Conservation (phyloP, 2,329 filamentous ascomycete genomes). For the Colletotrichum neosansevieriae region DNA sequence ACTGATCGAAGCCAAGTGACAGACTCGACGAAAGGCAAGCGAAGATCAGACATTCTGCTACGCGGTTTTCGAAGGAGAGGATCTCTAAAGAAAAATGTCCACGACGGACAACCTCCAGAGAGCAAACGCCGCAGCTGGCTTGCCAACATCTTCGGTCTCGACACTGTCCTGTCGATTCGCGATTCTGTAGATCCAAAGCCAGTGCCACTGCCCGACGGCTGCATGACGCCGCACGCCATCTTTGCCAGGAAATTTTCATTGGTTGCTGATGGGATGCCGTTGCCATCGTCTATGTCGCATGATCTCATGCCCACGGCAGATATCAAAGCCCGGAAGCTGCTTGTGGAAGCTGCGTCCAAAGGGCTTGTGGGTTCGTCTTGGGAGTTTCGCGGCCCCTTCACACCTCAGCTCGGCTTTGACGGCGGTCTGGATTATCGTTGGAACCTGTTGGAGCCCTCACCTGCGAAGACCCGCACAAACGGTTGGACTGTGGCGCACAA, state of each 20-base stretch:
- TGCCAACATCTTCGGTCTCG: slow-evolving; percentile 27
- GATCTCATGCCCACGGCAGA: slow-evolving; percentile 57
- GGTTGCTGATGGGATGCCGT: slow-evolving; percentile 47
- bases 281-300: slow-evolving; percentile 50
- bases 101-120: background rate
- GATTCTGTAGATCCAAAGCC: slow-evolving; percentile 27
- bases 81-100: background rate
- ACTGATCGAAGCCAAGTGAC: background rate
- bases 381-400: slow-evolving; percentile 57
- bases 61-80: slow-evolving; percentile 6
- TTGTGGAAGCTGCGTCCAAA: slow-evolving; percentile 45
- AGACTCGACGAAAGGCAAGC: background rate
- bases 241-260: slow-evolving; percentile 58
- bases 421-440: slow-evolving; percentile 58
- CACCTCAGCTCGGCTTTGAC: slow-evolving; percentile 59
- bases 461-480: slow-evolving; percentile 4
- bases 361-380: slow-evolving; percentile 46
- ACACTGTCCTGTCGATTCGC: slow-evolving; percentile 27
- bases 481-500: background rate
- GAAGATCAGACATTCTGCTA: background rate
- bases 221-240: slow-evolving; percentile 56
- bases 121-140: slow-evolving; percentile 28
- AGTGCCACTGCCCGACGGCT: slow-evolving; percentile 50
- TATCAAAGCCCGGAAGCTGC: slow-evolving; percentile 53
- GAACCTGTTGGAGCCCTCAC: slow-evolving; percentile 31